These are phyloP conservation scores for Aspergillus fructus DNA, from an alignment of 2,329 filamentous ascomycete species.

Conservation along the genomic window DNA sequence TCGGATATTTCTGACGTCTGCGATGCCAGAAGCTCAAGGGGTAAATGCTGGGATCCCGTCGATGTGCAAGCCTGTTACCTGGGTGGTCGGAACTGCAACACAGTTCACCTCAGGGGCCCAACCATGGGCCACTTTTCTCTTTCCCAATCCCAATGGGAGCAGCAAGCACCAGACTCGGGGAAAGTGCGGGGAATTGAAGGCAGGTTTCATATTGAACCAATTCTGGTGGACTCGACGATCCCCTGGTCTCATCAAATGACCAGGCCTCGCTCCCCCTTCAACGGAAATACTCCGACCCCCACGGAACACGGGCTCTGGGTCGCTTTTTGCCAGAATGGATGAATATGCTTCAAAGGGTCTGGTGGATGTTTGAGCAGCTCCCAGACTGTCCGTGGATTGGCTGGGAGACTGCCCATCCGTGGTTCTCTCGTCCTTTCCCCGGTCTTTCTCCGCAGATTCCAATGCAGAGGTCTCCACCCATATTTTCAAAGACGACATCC, in stretches of 20 bases:
- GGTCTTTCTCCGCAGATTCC: constrained; percentile 11
- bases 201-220: not conserved
- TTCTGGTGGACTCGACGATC: not conserved
- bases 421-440: not conserved
- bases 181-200: constrained; percentile 1
- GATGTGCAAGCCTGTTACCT: not conserved
- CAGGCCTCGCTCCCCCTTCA: not conserved
- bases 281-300: constrained; percentile 16
- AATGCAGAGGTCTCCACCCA: not conserved
- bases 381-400: not conserved
- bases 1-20: constrained; percentile 5
- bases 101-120: not conserved
- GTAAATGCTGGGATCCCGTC: not conserved
- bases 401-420: not conserved
- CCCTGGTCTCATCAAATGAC: not conserved
- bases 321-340: not conserved
- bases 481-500: not conserved
- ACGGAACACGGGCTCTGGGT: constrained; percentile 1
- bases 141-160: not conserved
- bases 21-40: not conserved
- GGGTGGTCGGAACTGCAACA: no score
- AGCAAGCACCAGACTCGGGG: not conserved
- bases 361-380: not conserved
- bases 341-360: constrained; percentile 1
- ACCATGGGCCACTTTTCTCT: not conserved